These are phyloP conservation scores for Hypomyces rosellus DNA, from an alignment of 2,329 filamentous ascomycete genomes.

Conservation along the genomic window DNA sequence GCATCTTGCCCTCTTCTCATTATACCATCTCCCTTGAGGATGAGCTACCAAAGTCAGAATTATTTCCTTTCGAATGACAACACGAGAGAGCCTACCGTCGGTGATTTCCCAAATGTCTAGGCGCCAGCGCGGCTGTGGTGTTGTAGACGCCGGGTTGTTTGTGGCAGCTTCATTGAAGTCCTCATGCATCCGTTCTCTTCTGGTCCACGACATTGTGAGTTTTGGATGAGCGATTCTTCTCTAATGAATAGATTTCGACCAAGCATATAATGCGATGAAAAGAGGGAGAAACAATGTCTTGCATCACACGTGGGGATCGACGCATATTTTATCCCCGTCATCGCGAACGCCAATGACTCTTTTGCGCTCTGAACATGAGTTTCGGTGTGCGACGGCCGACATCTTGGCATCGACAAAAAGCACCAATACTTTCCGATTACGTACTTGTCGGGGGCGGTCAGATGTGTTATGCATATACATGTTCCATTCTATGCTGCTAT, in stretches of 20 bases:
- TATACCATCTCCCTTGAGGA: slow-evolving; percentile 19
- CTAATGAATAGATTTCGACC: too few relatives aligned
- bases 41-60: not conserved
- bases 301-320: not conserved
- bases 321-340: not conserved
- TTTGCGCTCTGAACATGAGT: not conserved
- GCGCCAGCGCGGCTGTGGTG: slow-evolving; percentile 20
- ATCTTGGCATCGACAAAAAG: slow-evolving; percentile 5
- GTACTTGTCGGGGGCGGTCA: too few relatives aligned
- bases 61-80: not conserved
- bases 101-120: slow-evolving; percentile 22
- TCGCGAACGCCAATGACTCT: not conserved
- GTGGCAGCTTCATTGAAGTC: slow-evolving; percentile 20
- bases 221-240: not conserved
- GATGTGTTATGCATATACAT: too few relatives aligned
- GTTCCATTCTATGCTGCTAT: too few relatives aligned
- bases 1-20: slow-evolving; percentile 16
- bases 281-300: not conserved
- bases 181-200: slow-evolving; percentile 18
- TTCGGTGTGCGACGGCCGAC: slow-evolving; percentile 6
- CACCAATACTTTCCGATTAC: not conserved
- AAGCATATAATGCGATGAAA: not conserved
- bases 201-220: slow-evolving; percentile 22
- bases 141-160: slow-evolving; percentile 12
- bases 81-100: slow-evolving; percentile 11